Conservation (phyloP, 2,329 filamentous ascomycete species). For the Chaetomiaceae sp. region DNA sequence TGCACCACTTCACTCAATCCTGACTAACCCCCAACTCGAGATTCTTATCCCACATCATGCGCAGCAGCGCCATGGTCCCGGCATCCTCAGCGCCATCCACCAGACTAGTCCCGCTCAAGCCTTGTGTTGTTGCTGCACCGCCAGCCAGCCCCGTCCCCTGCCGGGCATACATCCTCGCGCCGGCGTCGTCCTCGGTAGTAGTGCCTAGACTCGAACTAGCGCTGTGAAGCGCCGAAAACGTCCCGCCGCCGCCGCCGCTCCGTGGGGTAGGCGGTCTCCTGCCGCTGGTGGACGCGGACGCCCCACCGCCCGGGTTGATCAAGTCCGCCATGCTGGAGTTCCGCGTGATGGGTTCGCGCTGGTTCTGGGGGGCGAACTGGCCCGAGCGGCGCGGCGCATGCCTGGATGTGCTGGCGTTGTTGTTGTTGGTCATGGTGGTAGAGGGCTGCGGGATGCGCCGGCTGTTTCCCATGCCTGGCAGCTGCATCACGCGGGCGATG, state of each 20-base stretch:
- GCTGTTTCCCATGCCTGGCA: slow-evolving; percentile 48
- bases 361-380: not conserved
- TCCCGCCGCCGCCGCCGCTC: not conserved
- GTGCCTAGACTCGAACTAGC: slow-evolving; percentile 41
- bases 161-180: slow-evolving; percentile 33
- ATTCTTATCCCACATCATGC: slow-evolving; percentile 59
- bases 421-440: slow-evolving; percentile 19
- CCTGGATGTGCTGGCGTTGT: slow-evolving; percentile 24
- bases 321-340: slow-evolving; percentile 31
- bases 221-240: slow-evolving; percentile 14
- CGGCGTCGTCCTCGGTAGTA: slow-evolving; percentile 40
- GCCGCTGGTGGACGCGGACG: not conserved
- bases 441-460: slow-evolving; percentile 39
- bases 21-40: slow-evolving; percentile 52
- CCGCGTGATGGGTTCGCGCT: slow-evolving; percentile 12
- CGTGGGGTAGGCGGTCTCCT: slow-evolving; percentile 26
- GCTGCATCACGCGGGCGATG: slow-evolving; percentile 47
- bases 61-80: slow-evolving; percentile 46
- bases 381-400: slow-evolving; percentile 9
- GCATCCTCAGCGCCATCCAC: slow-evolving; percentile 48
- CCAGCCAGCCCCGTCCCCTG: too few relatives aligned
- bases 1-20: slow-evolving; percentile 31
- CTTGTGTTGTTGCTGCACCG: too few relatives aligned
- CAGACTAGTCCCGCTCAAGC: slow-evolving; percentile 46
- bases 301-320: slow-evolving; percentile 8